Conservation (phyloP, 805 yeast genomes). For the Candida silvicultrix region DNA sequence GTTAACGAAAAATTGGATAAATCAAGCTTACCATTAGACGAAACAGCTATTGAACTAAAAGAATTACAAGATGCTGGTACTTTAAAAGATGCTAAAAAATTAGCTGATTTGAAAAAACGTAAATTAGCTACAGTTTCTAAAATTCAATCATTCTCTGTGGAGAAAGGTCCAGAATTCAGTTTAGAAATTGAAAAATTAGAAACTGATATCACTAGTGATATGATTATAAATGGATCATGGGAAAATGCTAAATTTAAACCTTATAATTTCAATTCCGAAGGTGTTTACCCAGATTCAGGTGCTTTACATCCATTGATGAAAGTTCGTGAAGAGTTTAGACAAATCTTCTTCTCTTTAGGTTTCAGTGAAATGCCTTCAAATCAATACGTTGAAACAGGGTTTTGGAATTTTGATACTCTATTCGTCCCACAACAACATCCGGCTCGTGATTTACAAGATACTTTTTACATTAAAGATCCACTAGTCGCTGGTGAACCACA, state of each 20-base stretch:
- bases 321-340: constrained; percentile 96
- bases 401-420: constrained; percentile 97
- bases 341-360: constrained; percentile 96
- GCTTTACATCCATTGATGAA: constrained; percentile 95
- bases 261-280: constrained; percentile 94
- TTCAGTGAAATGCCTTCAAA: constrained; percentile 99
- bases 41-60: constrained; percentile 57
- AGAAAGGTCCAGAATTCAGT: constrained; percentile 81
- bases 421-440: constrained; percentile 99
- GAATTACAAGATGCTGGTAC: constrained; percentile 51
- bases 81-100: constrained; percentile 55
- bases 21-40: constrained; percentile 50
- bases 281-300: constrained; percentile 79
- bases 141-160: constrained; percentile 65
- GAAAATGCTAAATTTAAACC: constrained; percentile 82
- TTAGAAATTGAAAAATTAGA: constrained; percentile 73
- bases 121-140: constrained; percentile 72
- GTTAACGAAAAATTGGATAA: constrained; percentile 44
- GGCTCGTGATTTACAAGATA: constrained; percentile 98
- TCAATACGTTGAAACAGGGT: constrained; percentile 95
- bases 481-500: constrained; percentile 71
- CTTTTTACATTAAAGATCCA: constrained; percentile 96
- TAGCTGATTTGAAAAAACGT: constrained; percentile 88
- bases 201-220: constrained; percentile 92
- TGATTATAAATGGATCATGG: constrained; percentile 83